These are phyloP conservation scores for Laguncularia racemosa DNA, from an alignment of 345 rosid genomes.

Conservation along the genomic window DNA sequence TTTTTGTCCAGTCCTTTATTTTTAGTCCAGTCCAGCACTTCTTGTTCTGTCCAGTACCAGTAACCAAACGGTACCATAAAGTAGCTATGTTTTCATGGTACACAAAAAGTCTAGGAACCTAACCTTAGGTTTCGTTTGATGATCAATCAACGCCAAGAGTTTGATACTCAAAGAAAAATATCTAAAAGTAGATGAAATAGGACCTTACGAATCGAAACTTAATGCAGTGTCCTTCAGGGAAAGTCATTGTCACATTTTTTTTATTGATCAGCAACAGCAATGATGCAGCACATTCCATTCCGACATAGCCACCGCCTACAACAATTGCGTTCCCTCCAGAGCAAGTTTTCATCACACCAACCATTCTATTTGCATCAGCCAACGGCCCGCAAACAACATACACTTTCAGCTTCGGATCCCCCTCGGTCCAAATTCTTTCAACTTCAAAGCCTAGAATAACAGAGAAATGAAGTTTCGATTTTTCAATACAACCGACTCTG, in stretches of 20 bases:
- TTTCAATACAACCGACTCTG: too few species aligned
- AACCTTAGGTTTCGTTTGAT: too few species aligned
- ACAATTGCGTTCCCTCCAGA: constrained; percentile 77
- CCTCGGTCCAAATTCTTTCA: constrained; percentile 88
- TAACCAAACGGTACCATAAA: too few species aligned
- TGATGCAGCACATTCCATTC: constrained; percentile 99
- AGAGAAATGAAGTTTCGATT: background rate
- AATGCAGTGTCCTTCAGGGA: constrained; percentile 97
- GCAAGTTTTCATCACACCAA: constrained; percentile 53
- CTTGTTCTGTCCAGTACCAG: too few species aligned
- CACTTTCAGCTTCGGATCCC: constrained; percentile 85
- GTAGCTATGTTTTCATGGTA: too few species aligned
- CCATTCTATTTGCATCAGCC: constrained; percentile 82
- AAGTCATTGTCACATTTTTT: constrained; percentile 89
- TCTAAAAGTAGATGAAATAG: too few species aligned
- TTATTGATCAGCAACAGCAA: constrained; percentile 84
- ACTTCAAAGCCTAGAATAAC: constrained; percentile 65
- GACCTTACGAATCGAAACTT: constrained; percentile 15
- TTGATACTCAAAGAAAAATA: too few species aligned
- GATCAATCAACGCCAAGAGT: too few species aligned
- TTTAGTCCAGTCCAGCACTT: too few species aligned
- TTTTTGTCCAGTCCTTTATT: too few species aligned
- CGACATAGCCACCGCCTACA: constrained; percentile 95
- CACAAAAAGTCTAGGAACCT: too few species aligned
- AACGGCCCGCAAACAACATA: constrained; percentile 84